Evolutionary conservation across 208 protist genomes (phyloP), one percentile per base, ranked within the genome.

Genomic region (Acanthamoeba royreba): DNA sequence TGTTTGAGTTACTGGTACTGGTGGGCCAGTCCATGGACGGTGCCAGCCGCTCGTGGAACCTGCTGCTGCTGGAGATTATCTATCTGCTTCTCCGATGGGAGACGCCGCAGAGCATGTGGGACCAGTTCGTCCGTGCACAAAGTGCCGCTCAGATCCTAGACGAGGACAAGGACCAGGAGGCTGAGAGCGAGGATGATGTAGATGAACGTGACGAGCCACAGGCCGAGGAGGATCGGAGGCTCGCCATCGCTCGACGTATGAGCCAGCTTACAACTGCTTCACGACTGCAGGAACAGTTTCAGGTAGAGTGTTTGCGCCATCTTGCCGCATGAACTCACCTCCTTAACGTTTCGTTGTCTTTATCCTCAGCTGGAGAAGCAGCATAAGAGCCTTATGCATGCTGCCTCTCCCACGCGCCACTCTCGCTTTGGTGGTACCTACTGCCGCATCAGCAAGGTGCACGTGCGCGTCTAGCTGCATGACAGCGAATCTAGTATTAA

Each of bases 351-450:
- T 79, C 17, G 15, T 47, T 7, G 58, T 0, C 15, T 38, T 31
- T 33, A 5, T 69, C 9, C 69, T 79, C 69, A 79, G 69, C 19
- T 79, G 31, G 69, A 79, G 38, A 79, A 61, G 33, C 81, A 88
- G 52, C 81, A 63, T 7, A 63, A 66, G 46, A 88, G 46, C 52
- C 35, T 88, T 28, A 88, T 88, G 86, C 79, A 61, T 11, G 43
- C 46, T n/a, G 47, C 86, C 25, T 92, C 86, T 46, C 86, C 86
- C 47, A 55, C 86, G 25, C 86, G 86, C 15, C 86, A 92, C 53
- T 92, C 86, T 52, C 86, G 86, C 31, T 92, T 92, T 74, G 86
- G 86, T 47, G 86, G 86, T 7, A 92, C 86, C 5, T 92, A 55
- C 35, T 92, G 40, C 86, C 81, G 81, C 52, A 66, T 63, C 31